Conservation (phyloP, 805 yeast genomes). For the Tetrapisispora arboricola region DNA sequence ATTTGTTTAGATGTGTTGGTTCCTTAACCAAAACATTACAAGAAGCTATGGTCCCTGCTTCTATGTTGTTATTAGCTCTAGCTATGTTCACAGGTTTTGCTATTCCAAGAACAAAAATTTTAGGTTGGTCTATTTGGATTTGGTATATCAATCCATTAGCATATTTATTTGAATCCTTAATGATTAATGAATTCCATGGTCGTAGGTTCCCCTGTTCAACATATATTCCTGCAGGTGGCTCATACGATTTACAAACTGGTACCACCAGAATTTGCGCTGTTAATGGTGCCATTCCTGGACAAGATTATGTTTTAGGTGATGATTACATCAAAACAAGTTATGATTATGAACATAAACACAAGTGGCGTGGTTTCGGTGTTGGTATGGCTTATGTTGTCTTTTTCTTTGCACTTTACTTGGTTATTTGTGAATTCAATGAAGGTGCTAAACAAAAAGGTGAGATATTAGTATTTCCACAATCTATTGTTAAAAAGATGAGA, state of each 20-base stretch:
- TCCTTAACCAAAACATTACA: constrained; percentile 31
- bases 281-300: constrained; percentile 43
- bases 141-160: constrained; percentile 35
- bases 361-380: constrained; percentile 58
- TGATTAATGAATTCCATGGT: constrained; percentile 35
- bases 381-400: constrained; percentile 40
- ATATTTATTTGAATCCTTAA: constrained; percentile 36
- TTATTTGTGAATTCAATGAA: constrained; percentile 40
- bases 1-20: constrained; percentile 36
- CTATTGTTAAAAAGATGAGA: constrained; percentile 36
- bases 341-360: constrained; percentile 33
- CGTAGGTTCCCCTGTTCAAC: constrained; percentile 28
- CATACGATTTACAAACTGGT: constrained; percentile 25
- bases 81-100: constrained; percentile 36
- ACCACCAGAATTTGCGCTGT: constrained; percentile 36
- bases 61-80: constrained; percentile 31
- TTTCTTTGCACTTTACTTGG: constrained; percentile 40
- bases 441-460: constrained; percentile 56
- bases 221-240: constrained; percentile 36
- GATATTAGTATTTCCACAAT: constrained; percentile 42
- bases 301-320: constrained; percentile 37
- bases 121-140: constrained; percentile 41
- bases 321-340: constrained; percentile 34
- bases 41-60: constrained; percentile 38
- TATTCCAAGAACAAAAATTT: constrained; percentile 34